Base-by-base conservation (phyloP, 352 stramenopile species). In the Globisporangium nagaii region DNA sequence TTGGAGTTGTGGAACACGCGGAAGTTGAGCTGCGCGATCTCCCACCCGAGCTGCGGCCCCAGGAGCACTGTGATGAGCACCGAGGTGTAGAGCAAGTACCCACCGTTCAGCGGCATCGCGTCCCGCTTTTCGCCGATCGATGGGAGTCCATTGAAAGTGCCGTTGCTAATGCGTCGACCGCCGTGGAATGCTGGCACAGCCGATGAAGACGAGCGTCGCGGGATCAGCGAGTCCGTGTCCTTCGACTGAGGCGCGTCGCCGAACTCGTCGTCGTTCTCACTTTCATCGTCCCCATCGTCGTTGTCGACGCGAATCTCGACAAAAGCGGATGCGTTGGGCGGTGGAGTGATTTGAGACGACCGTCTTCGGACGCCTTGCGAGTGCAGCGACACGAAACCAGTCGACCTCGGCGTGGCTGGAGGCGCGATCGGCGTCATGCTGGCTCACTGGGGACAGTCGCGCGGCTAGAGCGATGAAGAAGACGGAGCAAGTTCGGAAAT, bases 1-100 rank as follows among this genome's bases (percentile, higher is more conserved):
- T 61, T 69, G 5, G 50, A 52, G 51, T 76, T 72, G 53, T 79
- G 58, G 47, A 79, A 79, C 12, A 60, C 50, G 25, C 57, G 55
- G 19, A 73, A 58, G 54, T 79, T 79, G 48, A 79, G 70, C 43
- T 79, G 70, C 37, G 66, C 60, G 31, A 76, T 64, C 32, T 74
- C 52, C 70, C 70, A 79, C 7, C 70, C 67, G 28, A 76, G 62
- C 40, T 79, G 65, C 15, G 65, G 60, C 1, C 67, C 65, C 25
- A 65, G 50, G 41, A 79, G 48, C 34, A 79, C 58, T 13, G 68
- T 70, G 56, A 76, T 56, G 37, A 70, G 25, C 24, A 74, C 64
- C 1, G 60, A 68, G 15, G 60, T 53, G 62, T 79, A 79, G 48
- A 79, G 46, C 27, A 66, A 55, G 15, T 63, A 51, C 20, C 58